A percentile compares a stretch with the other conserved stretches of the same genome.
These are phyloP conservation scores for Kodamaea plutei DNA, from an alignment of 1,139 yeast genomes.

Conservation along the genomic window DNA sequence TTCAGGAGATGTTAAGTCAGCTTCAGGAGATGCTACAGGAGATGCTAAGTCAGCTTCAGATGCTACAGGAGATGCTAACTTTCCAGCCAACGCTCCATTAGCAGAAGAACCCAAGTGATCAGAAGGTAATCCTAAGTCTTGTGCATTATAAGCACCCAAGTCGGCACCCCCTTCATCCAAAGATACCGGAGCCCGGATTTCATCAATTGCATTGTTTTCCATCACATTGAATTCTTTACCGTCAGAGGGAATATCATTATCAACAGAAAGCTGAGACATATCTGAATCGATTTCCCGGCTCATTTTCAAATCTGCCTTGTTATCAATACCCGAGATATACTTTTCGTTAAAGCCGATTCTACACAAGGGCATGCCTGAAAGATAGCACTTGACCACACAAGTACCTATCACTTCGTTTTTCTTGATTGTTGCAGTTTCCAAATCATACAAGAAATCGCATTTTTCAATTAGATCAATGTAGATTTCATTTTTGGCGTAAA, in stretches of 20 bases:
- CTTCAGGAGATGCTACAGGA: no score
- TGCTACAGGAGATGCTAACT: no score
- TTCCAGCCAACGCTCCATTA: no score
- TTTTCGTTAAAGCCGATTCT: slow-evolving; percentile 41
- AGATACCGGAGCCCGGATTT: background rate
- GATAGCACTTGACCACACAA: slow-evolving; percentile 37
- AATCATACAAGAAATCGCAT: slow-evolving; percentile 38
- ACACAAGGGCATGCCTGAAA: slow-evolving; percentile 47
- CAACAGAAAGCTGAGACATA: no score
- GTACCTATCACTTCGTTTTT: slow-evolving; percentile 36
- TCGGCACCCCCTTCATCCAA: background rate
- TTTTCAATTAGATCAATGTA: slow-evolving; percentile 41
- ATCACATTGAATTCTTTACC: no score
- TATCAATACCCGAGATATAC: slow-evolving; percentile 12
- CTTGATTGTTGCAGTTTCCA: slow-evolving; percentile 25
- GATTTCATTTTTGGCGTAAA: slow-evolving; percentile 44
- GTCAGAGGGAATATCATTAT: no score
- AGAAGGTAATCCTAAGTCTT: no score
- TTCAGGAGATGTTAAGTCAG: no score
- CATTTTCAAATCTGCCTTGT: slow-evolving; percentile 6
- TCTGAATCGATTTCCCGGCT: background rate
- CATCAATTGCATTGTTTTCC: background rate
- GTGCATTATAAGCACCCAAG: no score
- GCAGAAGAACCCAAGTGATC: no score
- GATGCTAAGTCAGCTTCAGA: no score